Base-by-base conservation (phyloP, 441 rosid species). In the Aquilaria agallochum region DNA sequence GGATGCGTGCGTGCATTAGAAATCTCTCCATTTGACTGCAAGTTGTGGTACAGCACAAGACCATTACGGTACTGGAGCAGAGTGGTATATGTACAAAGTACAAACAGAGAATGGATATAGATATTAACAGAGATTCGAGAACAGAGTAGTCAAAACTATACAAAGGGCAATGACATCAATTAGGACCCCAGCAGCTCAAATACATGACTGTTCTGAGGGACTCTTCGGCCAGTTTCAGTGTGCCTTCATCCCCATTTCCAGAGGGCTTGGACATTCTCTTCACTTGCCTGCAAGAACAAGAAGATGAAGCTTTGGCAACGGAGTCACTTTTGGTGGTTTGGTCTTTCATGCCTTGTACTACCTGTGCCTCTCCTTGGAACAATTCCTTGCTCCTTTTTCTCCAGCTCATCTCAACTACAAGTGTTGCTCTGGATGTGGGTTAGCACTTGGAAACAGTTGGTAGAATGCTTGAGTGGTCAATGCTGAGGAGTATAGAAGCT, bases 181-280 rank as follows among this genome's bases (percentile, higher is more conserved):
- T 55, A 58, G 72, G 64, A 65, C 81, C 81, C 80, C 84, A 77
- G 58, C 74, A 77, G 73, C 79, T 70, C 63, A 74, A 72, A 61
- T 62, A 80, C 80, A 80, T 77, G 11, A 80, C 80, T 13, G 74
- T 80, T 60, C 84, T 30, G 15, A 80, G 76, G 2, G 82, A 72
- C n/a, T 77, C 81, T 60, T 80, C 81, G 31, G 76, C 72, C 57
- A 72, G 67, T 55, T 70, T 66, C 53, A 32, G 60, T 73, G 62
- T 76, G 31, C 49, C 11, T 10, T 61, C 58, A 31, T 67, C 40
- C 5, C 52, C 33, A 5, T 27, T 68, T 52, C 53, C 44, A 55
- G 53, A 56, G 58, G 50, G 47, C 60, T 46, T 75, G 40, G 75
- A 48, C 32, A 46, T 52, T 31, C 60, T 62, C 54, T 31, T 54